Evolutionary conservation across 768 basidiomycete genomes (phyloP), one percentile per base, ranked within the genome.

Genomic region (Naganishia kalamii): DNA sequence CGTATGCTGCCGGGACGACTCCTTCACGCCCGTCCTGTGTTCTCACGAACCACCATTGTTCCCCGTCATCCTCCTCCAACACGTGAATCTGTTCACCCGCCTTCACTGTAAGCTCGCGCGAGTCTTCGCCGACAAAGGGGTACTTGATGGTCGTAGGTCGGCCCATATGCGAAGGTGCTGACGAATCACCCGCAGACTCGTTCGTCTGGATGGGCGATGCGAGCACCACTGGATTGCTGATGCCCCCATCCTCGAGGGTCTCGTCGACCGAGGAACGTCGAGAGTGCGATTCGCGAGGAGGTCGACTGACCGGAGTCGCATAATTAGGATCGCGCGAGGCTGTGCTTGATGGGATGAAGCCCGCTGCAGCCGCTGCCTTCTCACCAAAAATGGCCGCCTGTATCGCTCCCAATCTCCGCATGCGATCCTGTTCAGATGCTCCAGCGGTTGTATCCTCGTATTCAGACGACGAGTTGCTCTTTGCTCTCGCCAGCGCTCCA

Each of bases 1-100:
- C 49, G 68, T 93, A 97, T 64, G 90, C 86, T 44, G 90, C 88
- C 10, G 92, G 92, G 54, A 96, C 89, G 33, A 93, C 88, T 13
- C 92, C 92, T 79, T 93, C 90, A 52, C 82, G 84, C 10, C 91
- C 89, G 59, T 84, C 83, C 23, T 84, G 80, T 76, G 93, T 89
- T 33, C 90, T 84, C 59, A 87, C 89, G 72, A 89, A 93, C 92
- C 92, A 96, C 92, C 92, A 97, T 49, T 92, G 92, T 66, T 60
- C 63, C 68, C 62, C 65, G 49, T 90, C 83, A 72, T 85, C 87
- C 65, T 77, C 74, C 62, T 81, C 80, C 68, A 78, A 65, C 13
- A 80, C 72, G 0, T 72, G 59, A 6, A 78, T 66, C 54, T 69
- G 62, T 47, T 77, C 73, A 41, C 75, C 74, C 19, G 73, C 73